Base-by-base conservation (phyloP, 192 early-diverging fungal genomes). In the Jimgerdemannia lactiflua region DNA sequence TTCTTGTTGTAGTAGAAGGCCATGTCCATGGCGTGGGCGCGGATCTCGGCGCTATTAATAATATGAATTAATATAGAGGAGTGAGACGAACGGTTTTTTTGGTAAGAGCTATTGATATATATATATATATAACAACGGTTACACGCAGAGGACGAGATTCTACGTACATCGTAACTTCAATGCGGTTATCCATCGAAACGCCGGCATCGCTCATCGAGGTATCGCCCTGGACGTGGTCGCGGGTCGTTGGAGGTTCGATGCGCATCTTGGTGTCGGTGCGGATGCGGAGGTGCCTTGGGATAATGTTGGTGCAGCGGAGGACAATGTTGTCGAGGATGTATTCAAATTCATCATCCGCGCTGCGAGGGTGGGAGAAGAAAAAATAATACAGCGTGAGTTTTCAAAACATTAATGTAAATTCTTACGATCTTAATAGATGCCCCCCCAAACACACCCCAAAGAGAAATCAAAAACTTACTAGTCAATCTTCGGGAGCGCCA, bases 1-100 rank as follows among this genome's bases (percentile, higher is more conserved):
- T 91, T 91, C 72, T 84, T 81, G 68, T 74, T 77, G 77, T 75
- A 86, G 67, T 83, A 89, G 69, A 91, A 91, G 0, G 85, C 79
- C 19, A 89, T 86, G 70, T 91, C 89, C n/a, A 79, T 75, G 40
- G 87, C 80, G 65, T 90, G 80, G 14, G 88, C 88, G 42, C 81
- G 80, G 43, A 90, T 83, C 54, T 84, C 77, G 7, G 80, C 67
- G 49, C 71, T 39, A 64, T 75, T 65, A 69, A 81, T 44, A 43
- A 29, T 29, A 29, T 29, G 0, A 14, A 43, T 65, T 17, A 40
- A 64, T 67, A 73, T 54, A 65, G 69, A 65, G 49, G 29, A 29
- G 29, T 29, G 29, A 29, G 29, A 29, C 29, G 29, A 29, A 29
- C 29, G 29, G 29, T 29, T 29, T 1, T 29, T 29, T 29, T 29